Evolutionary conservation across 257 asterid genomes (phyloP).

Genomic region (Forsythia suspensa): DNA sequence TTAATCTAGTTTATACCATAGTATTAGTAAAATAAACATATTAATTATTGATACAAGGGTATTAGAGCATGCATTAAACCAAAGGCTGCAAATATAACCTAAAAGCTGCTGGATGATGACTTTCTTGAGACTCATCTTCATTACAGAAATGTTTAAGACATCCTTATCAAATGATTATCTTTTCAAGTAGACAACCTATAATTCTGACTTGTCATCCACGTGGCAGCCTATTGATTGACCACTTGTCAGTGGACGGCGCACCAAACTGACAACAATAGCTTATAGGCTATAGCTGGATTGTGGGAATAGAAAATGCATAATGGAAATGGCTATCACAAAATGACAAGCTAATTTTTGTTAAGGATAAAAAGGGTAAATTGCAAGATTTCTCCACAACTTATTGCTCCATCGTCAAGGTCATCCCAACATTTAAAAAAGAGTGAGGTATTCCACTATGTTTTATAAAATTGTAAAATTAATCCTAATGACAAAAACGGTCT

Average conservation of each 20-base stretch:
- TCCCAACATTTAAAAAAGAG: neutral
- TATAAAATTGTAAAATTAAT: neutral
- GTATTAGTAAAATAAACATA: no score
- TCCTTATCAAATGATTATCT: constrained; percentile 27
- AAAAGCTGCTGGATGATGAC: neutral
- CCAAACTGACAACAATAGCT: constrained; percentile 48
- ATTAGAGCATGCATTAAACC: neutral
- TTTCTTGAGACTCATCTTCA: neutral
- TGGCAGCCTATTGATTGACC: constrained; percentile 30
- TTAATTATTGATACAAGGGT: no score
- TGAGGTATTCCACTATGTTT: neutral
- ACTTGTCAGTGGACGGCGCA: constrained; percentile 56
- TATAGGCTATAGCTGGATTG: constrained; percentile 21
- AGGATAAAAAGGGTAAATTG: neutral
- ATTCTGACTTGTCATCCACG: constrained; percentile 26
- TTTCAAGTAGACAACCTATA: constrained; percentile 9
- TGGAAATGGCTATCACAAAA: constrained; percentile 1
- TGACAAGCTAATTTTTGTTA: neutral
- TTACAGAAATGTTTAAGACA: neutral
- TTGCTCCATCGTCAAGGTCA: neutral
- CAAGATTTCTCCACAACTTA: neutral
- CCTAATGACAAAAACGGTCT: neutral
- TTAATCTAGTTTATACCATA: no score
- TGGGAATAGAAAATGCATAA: constrained; percentile 18
- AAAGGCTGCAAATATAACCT: neutral